These are phyloP conservation scores for Flaveria ramosissima DNA, from an alignment of 129 eudicot genomes.

Conservation along the genomic window DNA sequence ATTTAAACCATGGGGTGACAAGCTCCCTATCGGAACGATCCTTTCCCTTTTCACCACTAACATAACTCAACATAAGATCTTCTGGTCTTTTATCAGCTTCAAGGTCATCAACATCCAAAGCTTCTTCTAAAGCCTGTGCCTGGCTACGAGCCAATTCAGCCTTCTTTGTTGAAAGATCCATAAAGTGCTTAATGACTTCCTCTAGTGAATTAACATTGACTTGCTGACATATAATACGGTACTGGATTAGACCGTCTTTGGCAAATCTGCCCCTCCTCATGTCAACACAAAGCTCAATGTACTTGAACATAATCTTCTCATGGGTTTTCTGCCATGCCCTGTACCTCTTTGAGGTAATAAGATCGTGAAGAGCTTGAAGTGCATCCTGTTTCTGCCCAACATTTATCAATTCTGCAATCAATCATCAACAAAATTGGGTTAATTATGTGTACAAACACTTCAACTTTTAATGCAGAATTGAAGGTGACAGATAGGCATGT, in stretches of 20 bases:
- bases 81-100: conserved; percentile 97
- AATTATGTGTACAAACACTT: background rate
- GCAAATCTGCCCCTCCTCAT: conserved; percentile 94
- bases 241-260: conserved; percentile 97
- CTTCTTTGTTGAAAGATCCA: conserved; percentile 87
- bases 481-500: background rate
- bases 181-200: conserved; percentile 93
- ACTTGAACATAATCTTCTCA: conserved; percentile 88
- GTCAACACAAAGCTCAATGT: conserved; percentile 87
- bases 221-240: conserved; percentile 89
- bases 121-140: conserved; percentile 90
- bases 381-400: conserved; percentile 95
- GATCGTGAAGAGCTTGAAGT: conserved; percentile 78
- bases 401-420: conserved; percentile 74
- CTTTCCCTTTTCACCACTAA: conserved; percentile 93
- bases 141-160: conserved; percentile 93
- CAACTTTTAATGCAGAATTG: background rate
- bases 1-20: conserved; percentile 94
- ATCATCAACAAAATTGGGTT: background rate
- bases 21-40: conserved; percentile 94
- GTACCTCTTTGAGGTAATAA: conserved; percentile 83
- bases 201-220: conserved; percentile 83
- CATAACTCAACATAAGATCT: conserved; percentile 92
- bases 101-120: conserved; percentile 88
- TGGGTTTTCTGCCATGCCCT: conserved; percentile 94